A percentile compares a stretch with the other conserved stretches of the same genome.
Conservation (phyloP, 148 eudicot genomes). For the Fallopia convolvulus region DNA sequence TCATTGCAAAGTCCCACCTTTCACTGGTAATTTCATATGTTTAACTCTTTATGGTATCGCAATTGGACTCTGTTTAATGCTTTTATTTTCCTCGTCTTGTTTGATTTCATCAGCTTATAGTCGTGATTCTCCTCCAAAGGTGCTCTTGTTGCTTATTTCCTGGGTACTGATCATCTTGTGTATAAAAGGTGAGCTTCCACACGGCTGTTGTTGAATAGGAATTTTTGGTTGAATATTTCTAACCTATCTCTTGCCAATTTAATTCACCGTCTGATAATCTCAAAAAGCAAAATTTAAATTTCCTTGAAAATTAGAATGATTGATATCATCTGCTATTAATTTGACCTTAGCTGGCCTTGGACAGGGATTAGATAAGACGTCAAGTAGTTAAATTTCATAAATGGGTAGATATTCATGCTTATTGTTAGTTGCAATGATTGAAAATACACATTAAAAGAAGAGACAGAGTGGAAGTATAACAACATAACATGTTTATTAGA, state of each 20-base stretch:
- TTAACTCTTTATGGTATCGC: not conserved
- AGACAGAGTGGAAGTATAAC: not conserved
- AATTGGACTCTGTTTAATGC: not conserved
- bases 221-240: not conserved
- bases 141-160: not conserved
- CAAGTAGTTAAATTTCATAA: not conserved
- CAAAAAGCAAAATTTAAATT: not conserved
- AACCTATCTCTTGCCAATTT: not conserved
- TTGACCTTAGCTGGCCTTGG: not conserved
- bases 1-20: not conserved
- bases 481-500: not conserved
- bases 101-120: not conserved
- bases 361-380: not conserved
- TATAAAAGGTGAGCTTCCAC: not conserved
- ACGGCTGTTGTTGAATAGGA: not conserved
- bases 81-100: not conserved
- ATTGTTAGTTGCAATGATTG: not conserved
- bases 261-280: not conserved
- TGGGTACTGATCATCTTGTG: not conserved
- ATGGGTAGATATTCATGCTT: not conserved
- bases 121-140: not conserved
- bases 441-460: not conserved
- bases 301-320: not conserved
- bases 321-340: not conserved
- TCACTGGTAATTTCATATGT: not conserved